These are phyloP conservation scores for Hymenoscyphus linearis DNA, from an alignment of 2,329 filamentous ascomycete genomes.

Conservation along the genomic window DNA sequence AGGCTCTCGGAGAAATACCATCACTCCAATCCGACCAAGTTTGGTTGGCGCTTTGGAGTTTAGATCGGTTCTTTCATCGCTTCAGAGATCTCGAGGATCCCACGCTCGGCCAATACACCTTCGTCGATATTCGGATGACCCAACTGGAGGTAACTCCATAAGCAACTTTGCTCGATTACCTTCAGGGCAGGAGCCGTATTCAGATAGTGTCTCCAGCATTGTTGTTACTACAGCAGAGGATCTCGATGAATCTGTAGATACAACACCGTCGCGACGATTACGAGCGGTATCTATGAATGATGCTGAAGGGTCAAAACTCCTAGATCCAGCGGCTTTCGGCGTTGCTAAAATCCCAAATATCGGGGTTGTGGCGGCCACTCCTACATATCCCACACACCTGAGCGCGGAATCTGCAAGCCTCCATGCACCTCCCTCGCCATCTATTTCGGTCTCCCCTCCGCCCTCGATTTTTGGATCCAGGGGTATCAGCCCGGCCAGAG, in stretches of 20 bases:
- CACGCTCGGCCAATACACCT: conserved; percentile 63
- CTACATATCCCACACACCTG: conserved; percentile 33
- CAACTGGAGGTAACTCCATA: conserved; percentile 10
- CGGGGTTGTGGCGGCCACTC: conserved; percentile 35
- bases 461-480: conserved; percentile 23
- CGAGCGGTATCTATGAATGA: conserved; percentile 32
- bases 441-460: conserved; percentile 28
- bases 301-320: conserved; percentile 12
- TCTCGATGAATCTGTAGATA: conserved; percentile 13
- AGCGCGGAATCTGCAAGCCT: conserved; percentile 25
- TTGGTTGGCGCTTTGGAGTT: conserved; percentile 92
- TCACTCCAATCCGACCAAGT: conserved; percentile 86
- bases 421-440: conserved; percentile 34
- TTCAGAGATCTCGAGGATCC: conserved; percentile 76
- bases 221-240: conserved; percentile 37
- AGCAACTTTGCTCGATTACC: conserved; percentile 35
- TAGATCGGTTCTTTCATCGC: conserved; percentile 78
- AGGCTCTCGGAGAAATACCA: conserved; percentile 62
- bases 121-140: conserved; percentile 64
- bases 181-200: conserved; percentile 36
- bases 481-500: conserved; percentile 31
- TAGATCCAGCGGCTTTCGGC: conserved; percentile 22
- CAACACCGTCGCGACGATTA: conserved; percentile 16
- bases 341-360: conserved; percentile 28
- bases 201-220: conserved; percentile 31